A percentile compares a stretch with the other conserved stretches of the same genome.
Conservation (phyloP, 1,139 yeast species). For the Zygoascus hellenicus region DNA sequence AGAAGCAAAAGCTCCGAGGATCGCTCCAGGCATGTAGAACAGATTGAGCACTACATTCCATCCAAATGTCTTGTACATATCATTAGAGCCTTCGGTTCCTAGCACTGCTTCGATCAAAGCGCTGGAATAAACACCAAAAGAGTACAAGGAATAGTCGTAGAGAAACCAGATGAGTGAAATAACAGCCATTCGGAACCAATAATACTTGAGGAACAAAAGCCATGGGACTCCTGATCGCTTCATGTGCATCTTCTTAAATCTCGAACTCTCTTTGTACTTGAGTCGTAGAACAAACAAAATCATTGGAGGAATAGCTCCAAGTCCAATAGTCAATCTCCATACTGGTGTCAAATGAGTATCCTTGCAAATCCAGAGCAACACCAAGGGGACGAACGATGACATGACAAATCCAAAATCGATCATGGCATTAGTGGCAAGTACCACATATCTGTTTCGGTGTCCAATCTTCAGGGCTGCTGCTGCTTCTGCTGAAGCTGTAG, state of each 20-base stretch:
- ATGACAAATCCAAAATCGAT: constrained; percentile 85
- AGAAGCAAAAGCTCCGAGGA: constrained; percentile 74
- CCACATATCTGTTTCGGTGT: constrained; percentile 79
- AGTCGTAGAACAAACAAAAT: constrained; percentile 71
- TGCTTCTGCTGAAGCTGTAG: constrained; percentile 92
- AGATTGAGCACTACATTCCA: constrained; percentile 88
- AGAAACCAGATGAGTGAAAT: constrained; percentile 83
- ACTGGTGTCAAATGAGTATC: constrained; percentile 66
- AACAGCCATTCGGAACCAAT: constrained; percentile 72
- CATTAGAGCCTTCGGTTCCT: constrained; percentile 45
- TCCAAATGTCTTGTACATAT: constrained; percentile 72
- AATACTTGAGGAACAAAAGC: constrained; percentile 63
- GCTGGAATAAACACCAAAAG: constrained; percentile 79
- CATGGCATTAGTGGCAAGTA: constrained; percentile 84
- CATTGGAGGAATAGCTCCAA: constrained; percentile 89
- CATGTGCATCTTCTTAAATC: constrained; percentile 66
- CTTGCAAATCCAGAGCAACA: constrained; percentile 76
- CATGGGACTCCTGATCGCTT: constrained; percentile 63
- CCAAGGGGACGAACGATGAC: constrained; percentile 80
- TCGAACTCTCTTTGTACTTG: constrained; percentile 65
- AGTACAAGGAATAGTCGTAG: constrained; percentile 82
- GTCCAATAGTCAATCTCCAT: constrained; percentile 88
- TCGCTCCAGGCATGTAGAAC: constrained; percentile 86
- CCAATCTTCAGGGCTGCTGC: constrained; percentile 74
- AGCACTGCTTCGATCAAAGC: constrained; percentile 23